These are phyloP conservation scores for Fusarium devonianum DNA, from an alignment of 2,329 filamentous ascomycete genomes.

Conservation along the genomic window DNA sequence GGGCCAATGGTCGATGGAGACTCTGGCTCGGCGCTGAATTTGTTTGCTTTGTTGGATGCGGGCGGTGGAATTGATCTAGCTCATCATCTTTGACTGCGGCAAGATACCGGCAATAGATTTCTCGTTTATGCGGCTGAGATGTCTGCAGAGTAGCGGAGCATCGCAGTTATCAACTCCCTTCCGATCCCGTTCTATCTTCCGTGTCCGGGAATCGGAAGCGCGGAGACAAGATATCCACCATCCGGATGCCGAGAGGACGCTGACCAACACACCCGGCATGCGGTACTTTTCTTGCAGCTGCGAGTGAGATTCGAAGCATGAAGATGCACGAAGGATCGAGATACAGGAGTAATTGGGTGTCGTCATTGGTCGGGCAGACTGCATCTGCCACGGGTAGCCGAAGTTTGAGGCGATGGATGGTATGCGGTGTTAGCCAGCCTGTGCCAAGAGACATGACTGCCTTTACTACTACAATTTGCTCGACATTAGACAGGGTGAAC, in stretches of 20 bases:
- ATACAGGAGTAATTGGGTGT: not conserved
- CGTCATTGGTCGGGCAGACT: not conserved
- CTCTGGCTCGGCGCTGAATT: slow-evolving; percentile 54
- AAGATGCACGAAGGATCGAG: not conserved
- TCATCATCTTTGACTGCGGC: slow-evolving; percentile 44
- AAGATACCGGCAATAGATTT: not conserved
- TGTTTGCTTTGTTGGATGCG: slow-evolving; percentile 60
- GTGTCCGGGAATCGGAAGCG: slow-evolving; percentile 10
- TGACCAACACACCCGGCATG: not conserved
- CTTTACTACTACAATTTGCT: too few species aligned
- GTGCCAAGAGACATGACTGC: too few species aligned
- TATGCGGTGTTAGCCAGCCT: too few species aligned
- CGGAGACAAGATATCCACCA: not conserved
- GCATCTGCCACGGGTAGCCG: not conserved
- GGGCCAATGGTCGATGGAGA: slow-evolving; percentile 51
- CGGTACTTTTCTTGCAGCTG: not conserved
- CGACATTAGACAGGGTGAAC: too few species aligned
- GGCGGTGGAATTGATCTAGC: slow-evolving; percentile 62
- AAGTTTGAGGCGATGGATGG: not conserved
- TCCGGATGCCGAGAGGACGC: not conserved
- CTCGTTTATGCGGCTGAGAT: not conserved
- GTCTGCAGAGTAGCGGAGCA: not conserved
- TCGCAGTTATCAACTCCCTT: too few species aligned
- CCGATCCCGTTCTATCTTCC: not conserved
- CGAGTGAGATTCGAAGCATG: not conserved